phyloP scores from a whole-genome alignment of 176 grass and related monocot genomes.

The Rhipidocladum racemiflorum region DNA sequence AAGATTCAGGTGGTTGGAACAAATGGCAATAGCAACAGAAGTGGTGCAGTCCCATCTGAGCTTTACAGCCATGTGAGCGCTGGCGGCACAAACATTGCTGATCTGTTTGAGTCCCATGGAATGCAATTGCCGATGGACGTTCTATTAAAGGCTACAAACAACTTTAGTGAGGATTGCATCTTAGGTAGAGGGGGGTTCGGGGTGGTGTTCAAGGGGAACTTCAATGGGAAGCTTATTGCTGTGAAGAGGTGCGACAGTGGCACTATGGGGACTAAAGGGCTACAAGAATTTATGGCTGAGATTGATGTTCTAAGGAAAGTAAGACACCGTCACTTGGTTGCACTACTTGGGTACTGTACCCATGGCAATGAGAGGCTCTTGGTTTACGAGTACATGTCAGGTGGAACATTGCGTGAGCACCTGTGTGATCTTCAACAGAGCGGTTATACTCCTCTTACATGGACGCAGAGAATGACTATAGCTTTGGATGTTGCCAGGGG shows the following conservation, averaged over 20 bases:
- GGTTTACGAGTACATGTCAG: conserved; percentile 92
- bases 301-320: conserved; percentile 95
- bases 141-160: conserved; percentile 71
- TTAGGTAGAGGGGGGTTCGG: conserved; percentile 93
- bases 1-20: conserved; percentile 45
- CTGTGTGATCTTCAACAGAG: conserved; percentile 66
- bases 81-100: conserved; percentile 34
- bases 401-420: conserved; percentile 73
- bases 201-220: conserved; percentile 79
- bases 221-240: conserved; percentile 67
- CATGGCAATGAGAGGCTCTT: conserved; percentile 78
- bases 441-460: conserved; percentile 67
- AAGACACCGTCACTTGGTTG: conserved; percentile 86
- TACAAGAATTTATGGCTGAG: conserved; percentile 87
- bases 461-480: conserved; percentile 83
- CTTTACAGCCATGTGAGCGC: conserved; percentile 42
- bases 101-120: conserved; percentile 58
- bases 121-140: conserved; percentile 72
- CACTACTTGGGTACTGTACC: conserved; percentile 82
- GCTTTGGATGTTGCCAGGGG: conserved; percentile 94
- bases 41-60: conserved; percentile 26
- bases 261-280: conserved; percentile 77
- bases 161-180: conserved; percentile 66
- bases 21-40: conserved; percentile 32
- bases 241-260: conserved; percentile 75